These are phyloP conservation scores for Huntiella bhutanensis DNA, from an alignment of 2,329 filamentous ascomycete genomes.

Conservation along the genomic window DNA sequence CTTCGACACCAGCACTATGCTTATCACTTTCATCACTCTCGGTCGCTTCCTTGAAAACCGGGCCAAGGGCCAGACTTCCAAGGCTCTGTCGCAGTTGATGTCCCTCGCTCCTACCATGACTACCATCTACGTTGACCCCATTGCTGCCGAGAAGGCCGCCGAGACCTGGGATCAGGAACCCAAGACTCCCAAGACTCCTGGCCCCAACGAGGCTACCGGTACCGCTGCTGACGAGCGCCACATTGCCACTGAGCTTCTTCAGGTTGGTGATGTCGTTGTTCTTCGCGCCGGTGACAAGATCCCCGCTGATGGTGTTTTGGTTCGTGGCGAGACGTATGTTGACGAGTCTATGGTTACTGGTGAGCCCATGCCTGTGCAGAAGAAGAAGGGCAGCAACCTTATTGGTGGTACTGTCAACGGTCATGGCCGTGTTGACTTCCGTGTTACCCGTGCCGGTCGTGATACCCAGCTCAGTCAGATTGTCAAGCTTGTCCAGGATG, in stretches of 20 bases:
- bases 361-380: constrained; percentile 87
- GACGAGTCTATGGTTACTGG: constrained; percentile 99
- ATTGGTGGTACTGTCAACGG: constrained; percentile 95
- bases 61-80: constrained; percentile 91
- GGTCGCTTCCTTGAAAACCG: constrained; percentile 84
- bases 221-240: constrained; percentile 55
- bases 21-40: constrained; percentile 86
- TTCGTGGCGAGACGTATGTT: constrained; percentile 77
- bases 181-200: constrained; percentile 19
- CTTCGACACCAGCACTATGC: constrained; percentile 96
- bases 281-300: constrained; percentile 92
- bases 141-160: constrained; percentile 77
- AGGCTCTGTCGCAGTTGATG: constrained; percentile 84
- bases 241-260: constrained; percentile 83
- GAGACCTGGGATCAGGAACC: constrained; percentile 47
- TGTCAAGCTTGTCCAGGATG: constrained; percentile 93
- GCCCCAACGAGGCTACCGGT: constrained; percentile 24
- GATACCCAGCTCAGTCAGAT: constrained; percentile 97
- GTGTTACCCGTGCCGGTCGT: constrained; percentile 76
- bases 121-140: constrained; percentile 86
- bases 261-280: constrained; percentile 84
- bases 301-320: constrained; percentile 74
- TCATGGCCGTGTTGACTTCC: constrained; percentile 76
- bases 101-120: constrained; percentile 91
- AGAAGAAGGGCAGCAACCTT: constrained; percentile 57